phyloP scores from a whole-genome alignment of 108 stramenopile genomes.

The Mayamaea pseudoterrestris region DNA sequence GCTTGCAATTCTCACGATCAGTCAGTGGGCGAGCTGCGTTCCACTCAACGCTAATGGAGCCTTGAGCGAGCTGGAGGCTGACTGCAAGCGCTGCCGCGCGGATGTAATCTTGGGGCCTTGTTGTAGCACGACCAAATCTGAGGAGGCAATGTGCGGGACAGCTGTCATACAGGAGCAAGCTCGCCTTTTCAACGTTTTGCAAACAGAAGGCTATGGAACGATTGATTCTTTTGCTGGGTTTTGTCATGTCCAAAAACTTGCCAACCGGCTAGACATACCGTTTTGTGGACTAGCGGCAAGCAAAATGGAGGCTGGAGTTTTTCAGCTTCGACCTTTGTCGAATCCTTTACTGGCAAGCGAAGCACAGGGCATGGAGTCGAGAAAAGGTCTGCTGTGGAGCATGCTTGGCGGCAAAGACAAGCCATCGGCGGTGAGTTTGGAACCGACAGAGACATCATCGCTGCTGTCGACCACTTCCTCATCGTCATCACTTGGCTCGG shows the following conservation, averaged over 20 bases:
- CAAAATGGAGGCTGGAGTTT: slow-evolving; percentile 22
- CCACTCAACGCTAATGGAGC: slow-evolving; percentile 37
- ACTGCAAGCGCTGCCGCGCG: slow-evolving; percentile 13
- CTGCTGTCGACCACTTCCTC: neutral
- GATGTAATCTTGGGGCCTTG: slow-evolving; percentile 22
- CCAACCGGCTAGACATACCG: slow-evolving; percentile 22
- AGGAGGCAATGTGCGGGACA: no score
- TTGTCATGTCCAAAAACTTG: slow-evolving; percentile 21
- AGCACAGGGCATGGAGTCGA: neutral
- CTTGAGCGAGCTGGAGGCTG: slow-evolving; percentile 22
- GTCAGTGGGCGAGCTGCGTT: slow-evolving; percentile 34
- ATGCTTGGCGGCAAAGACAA: no score
- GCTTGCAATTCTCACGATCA: slow-evolving; percentile 22
- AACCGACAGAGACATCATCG: neutral
- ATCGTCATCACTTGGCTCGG: neutral
- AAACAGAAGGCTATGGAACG: no score
- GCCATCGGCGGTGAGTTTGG: neutral
- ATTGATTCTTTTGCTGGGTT: no score
- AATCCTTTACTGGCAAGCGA: no score
- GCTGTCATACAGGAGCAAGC: no score
- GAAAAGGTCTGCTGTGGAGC: neutral
- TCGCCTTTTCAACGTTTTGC: no score
- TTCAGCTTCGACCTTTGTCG: no score
- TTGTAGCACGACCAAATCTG: neutral
- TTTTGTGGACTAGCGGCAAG: slow-evolving; percentile 17